These are phyloP conservation scores for Heritiera fomes DNA, from an alignment of 345 rosid species.

Conservation along the genomic window DNA sequence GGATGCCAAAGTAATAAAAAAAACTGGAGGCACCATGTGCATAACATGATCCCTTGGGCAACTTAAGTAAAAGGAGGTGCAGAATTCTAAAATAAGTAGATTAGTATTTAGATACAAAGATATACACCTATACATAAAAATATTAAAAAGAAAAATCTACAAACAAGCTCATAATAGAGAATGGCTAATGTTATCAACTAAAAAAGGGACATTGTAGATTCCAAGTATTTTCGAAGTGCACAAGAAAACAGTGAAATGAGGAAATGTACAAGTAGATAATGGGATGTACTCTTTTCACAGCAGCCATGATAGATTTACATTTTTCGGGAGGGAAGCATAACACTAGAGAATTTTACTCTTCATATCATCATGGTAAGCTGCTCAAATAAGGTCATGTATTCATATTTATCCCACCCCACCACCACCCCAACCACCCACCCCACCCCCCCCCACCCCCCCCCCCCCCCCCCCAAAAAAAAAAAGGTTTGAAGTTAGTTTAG, in stretches of 20 bases:
- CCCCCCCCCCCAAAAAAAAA: too few relatives aligned
- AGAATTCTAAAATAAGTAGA: background rate
- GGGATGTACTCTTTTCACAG: background rate
- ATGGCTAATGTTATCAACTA: background rate
- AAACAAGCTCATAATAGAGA: background rate
- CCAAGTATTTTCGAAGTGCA: background rate
- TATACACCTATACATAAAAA: background rate
- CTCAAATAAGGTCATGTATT: background rate
- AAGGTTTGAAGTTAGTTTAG: background rate
- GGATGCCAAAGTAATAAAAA: background rate
- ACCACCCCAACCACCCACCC: too few relatives aligned
- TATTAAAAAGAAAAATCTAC: background rate
- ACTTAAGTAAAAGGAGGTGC: background rate
- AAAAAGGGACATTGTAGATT: background rate
- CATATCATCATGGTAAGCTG: background rate
- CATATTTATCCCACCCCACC: background rate
- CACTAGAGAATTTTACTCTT: background rate
- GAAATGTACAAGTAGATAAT: background rate
- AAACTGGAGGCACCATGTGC: background rate
- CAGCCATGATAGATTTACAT: background rate
- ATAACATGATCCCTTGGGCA: background rate
- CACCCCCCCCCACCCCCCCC: too few relatives aligned
- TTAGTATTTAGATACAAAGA: background rate
- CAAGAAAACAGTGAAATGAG: background rate
- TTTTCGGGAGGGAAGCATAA: background rate